Conservation (phyloP, 2,329 filamentous ascomycete genomes). For the Hypoxylon sp. region DNA sequence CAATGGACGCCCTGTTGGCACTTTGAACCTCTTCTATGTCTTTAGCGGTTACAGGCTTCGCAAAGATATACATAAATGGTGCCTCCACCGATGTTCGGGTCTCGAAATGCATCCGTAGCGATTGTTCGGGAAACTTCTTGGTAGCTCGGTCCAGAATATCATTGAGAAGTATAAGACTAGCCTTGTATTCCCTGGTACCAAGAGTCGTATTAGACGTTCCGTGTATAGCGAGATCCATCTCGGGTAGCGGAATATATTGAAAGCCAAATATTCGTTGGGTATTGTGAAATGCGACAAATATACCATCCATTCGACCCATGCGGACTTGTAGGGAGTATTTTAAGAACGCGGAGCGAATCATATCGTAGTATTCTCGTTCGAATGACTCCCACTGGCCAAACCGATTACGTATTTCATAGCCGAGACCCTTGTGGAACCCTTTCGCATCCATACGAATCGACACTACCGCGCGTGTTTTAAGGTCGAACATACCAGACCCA, state of each 20-base stretch:
- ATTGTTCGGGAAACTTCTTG: conserved; percentile 78
- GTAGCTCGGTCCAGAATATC: conserved; percentile 82
- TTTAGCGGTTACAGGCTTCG: conserved; percentile 81
- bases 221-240: conserved; percentile 94
- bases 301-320: conserved; percentile 98
- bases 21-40: conserved; percentile 82
- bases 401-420: conserved; percentile 85
- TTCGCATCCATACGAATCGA: conserved; percentile 88
- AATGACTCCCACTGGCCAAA: conserved; percentile 90
- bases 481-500: conserved; percentile 92
- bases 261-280: conserved; percentile 96
- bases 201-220: conserved; percentile 74
- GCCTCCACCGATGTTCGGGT: conserved; percentile 68
- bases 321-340: conserved; percentile 98
- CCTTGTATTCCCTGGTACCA: conserved; percentile 87
- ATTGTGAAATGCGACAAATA: conserved; percentile 97
- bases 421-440: conserved; percentile 79
- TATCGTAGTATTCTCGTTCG: conserved; percentile 95
- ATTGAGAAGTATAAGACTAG: conserved; percentile 84
- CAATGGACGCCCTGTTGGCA: conserved; percentile 72
- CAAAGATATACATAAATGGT: conserved; percentile 89
- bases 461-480: conserved; percentile 94
- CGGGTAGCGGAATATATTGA: conserved; percentile 87
- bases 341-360: conserved; percentile 93
- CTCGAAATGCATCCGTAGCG: conserved; percentile 85